Evolutionary conservation across 2,329 filamentous ascomycete species (phyloP), one percentile per base, ranked within the genome.

Genomic region (Clonostachys sp.): DNA sequence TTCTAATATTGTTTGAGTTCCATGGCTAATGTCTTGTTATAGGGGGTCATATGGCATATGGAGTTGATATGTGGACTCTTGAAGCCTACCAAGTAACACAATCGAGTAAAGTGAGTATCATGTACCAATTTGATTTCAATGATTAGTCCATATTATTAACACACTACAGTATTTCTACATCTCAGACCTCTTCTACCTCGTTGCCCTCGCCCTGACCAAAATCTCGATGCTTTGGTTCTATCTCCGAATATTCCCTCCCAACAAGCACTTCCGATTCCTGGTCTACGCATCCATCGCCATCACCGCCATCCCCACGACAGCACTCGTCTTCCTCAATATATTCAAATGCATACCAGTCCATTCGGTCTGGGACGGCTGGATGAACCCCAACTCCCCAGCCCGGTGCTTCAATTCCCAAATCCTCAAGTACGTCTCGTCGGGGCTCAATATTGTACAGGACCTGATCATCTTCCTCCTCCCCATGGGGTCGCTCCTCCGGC

Each of bases 381-480:
- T 44, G 6, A 41, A 50, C 13, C 40, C 42, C 12, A 3, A 30
- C 17, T 49, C 30, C n/a, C 42, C 39, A 4, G 44, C 44, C 30
- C 45, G 50, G 18, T 61, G 59, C 43, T 44, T 61, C 20, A 46
- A 56, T 16, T 43, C 55, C n/a, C 48, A 54, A 20, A 30, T 45
- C 9, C 63, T 75, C 13, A 65, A 68, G 34, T 72, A 73, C 56
- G 57, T 65, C 18, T 70, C 68, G 34, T 68, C 72, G 2, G 64
- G 59, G 2, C 63, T 77, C 42, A 74, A 75, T 51, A 72, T 75
- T n/a, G 61, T 61, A 4, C 65, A 74, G 24, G 76, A 78, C 51
- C 48, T 68, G 34, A 64, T 65, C 53, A 63, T 79, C 10, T 62
- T 77, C 44, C 45, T 59, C 3, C 55, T 78, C 5, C 66, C 75